Evolutionary conservation across 2,329 filamentous ascomycete species (phyloP).

Genomic region (Fusarium nisikadoi): DNA sequence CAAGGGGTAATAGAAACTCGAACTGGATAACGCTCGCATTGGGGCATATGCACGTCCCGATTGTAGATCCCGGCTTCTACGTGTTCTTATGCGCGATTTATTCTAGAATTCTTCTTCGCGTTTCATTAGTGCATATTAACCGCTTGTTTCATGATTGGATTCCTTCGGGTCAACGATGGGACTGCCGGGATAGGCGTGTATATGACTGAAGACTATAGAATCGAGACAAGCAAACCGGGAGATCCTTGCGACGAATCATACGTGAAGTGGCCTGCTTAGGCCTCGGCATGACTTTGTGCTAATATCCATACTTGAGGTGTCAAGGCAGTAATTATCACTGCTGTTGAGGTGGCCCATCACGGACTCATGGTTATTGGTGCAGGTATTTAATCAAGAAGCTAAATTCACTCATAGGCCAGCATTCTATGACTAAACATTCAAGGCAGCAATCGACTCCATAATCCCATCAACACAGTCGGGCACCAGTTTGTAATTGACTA

Average conservation of each 20-base stretch:
- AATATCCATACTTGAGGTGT: neutral
- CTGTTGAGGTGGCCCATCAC: neutral
- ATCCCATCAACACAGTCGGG: neutral
- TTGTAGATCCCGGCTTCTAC: neutral
- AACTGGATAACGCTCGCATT: neutral
- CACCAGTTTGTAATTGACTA: fast-evolving
- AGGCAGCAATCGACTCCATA: too few species aligned
- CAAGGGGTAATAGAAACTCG: neutral
- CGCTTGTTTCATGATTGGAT: neutral
- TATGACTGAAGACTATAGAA: neutral
- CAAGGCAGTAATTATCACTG: fast-evolving
- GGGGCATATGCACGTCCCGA: constrained; percentile 19
- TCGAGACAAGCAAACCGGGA: neutral
- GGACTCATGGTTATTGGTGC: fast-evolving
- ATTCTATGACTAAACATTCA: too few species aligned
- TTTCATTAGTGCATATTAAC: neutral
- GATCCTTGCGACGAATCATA: neutral
- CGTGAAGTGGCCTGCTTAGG: neutral
- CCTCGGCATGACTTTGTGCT: fast-evolving
- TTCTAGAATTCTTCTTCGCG: constrained; percentile 22
- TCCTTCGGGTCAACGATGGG: neutral
- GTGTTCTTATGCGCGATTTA: constrained; percentile 29
- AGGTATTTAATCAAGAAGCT: neutral
- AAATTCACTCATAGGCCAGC: too few species aligned
- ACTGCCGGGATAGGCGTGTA: neutral